Evolutionary conservation across 305 asterid genomes (phyloP).

Genomic region (Withania somnifera): DNA sequence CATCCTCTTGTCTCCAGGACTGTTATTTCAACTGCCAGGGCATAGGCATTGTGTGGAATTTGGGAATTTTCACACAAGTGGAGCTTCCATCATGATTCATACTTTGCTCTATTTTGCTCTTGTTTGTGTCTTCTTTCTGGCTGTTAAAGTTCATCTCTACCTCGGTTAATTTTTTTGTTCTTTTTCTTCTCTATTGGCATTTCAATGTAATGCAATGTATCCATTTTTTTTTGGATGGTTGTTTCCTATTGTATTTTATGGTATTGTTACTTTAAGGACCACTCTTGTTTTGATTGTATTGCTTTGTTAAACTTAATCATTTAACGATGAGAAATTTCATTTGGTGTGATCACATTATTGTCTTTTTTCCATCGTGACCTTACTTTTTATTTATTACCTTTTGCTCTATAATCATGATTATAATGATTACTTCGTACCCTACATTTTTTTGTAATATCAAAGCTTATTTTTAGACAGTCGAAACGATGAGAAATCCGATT

Average conservation of each 20-base stretch:
- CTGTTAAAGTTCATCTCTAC: slow-evolving; percentile 28
- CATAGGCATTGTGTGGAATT: slow-evolving; percentile 33
- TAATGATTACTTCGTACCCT: neutral
- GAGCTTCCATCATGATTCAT: slow-evolving; percentile 33
- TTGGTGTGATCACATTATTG: neutral
- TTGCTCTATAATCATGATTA: neutral
- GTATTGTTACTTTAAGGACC: neutral
- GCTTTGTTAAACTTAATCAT: neutral
- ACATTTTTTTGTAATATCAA: neutral
- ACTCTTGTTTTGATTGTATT: neutral
- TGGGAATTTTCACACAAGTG: slow-evolving; percentile 34
- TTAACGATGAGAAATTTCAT: neutral
- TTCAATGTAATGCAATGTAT: neutral
- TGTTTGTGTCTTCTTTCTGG: slow-evolving; percentile 28
- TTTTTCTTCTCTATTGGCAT: neutral
- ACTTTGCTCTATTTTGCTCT: slow-evolving; percentile 39
- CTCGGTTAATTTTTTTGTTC: neutral
- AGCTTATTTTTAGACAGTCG: neutral
- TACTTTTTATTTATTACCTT: neutral
- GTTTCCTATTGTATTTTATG: neutral
- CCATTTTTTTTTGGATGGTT: neutral
- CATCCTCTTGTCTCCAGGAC: slow-evolving; percentile 36
- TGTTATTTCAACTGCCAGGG: slow-evolving; percentile 39
- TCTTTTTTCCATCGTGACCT: neutral
- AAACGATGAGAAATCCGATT: no score